A percentile compares a stretch with the other conserved stretches of the same genome.
Evolutionary conservation across 139 green algal species (phyloP).

Genomic region (Volvox reticuliferus): DNA sequence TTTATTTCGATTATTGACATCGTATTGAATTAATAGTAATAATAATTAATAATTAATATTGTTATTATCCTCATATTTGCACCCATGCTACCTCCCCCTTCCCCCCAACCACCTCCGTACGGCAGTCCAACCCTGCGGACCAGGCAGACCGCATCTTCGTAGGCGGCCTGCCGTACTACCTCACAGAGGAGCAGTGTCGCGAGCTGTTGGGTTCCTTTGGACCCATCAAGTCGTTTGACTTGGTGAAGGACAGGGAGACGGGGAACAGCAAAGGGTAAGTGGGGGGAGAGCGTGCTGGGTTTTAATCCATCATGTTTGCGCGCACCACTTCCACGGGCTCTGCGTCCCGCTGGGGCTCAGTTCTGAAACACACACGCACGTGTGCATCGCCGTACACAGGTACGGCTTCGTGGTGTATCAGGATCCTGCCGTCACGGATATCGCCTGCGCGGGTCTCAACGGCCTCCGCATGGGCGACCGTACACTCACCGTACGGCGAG

Average conservation of each 20-base stretch:
- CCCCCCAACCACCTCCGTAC: no score
- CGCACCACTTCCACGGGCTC: not conserved
- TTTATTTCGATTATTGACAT: no score
- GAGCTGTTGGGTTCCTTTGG: slow-evolving; percentile 96
- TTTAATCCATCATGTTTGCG: no score
- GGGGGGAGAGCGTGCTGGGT: not conserved
- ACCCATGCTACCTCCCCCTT: no score
- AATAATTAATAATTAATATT: no score
- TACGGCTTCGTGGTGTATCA: slow-evolving; percentile 97
- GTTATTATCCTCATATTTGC: no score
- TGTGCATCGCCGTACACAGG: slow-evolving; percentile 52
- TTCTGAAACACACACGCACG: no score
- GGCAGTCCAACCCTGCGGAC: not conserved
- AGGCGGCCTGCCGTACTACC: slow-evolving; percentile 97
- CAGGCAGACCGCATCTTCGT: slow-evolving; percentile 90
- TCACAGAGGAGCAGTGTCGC: slow-evolving; percentile 92
- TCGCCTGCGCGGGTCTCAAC: slow-evolving; percentile 91
- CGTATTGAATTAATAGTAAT: no score
- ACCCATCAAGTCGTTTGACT: slow-evolving; percentile 89
- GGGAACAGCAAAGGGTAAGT: slow-evolving; percentile 92
- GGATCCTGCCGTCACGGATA: slow-evolving; percentile 88
- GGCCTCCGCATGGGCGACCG: slow-evolving; percentile 97
- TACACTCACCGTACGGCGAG: slow-evolving; percentile 90
- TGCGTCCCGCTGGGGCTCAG: no score
- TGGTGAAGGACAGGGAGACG: slow-evolving; percentile 95